These are phyloP conservation scores for Cyphellophora europaea DNA, from an alignment of 2,329 filamentous ascomycete species.

Conservation along the genomic window DNA sequence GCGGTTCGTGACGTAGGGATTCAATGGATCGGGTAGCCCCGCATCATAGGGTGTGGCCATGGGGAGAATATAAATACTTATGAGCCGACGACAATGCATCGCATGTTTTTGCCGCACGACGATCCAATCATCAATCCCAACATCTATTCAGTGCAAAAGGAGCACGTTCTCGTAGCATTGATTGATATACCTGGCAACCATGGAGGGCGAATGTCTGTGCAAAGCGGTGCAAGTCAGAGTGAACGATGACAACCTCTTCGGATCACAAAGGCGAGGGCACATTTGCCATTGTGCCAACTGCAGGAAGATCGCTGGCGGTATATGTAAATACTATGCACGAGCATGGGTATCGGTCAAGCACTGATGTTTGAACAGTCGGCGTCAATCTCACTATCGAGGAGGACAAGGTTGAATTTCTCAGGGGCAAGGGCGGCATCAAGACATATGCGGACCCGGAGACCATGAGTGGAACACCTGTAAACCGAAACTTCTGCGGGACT, in stretches of 20 bases:
- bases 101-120: too few species aligned
- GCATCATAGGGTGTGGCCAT: too few species aligned
- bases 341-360: background rate
- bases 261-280: slow-evolving; percentile 32
- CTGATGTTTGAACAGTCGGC: slow-evolving; percentile 11
- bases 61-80: too few species aligned
- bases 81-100: too few species aligned
- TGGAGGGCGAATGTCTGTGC: slow-evolving; percentile 17
- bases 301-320: slow-evolving; percentile 38
- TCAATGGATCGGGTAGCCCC: too few species aligned
- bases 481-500: slow-evolving; percentile 35
- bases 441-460: slow-evolving; percentile 35
- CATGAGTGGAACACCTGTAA: slow-evolving; percentile 36
- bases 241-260: slow-evolving; percentile 38
- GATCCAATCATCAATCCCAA: too few species aligned
- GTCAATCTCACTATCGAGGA: slow-evolving; percentile 23
- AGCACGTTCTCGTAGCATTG: too few species aligned
- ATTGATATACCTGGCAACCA: too few species aligned
- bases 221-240: slow-evolving; percentile 38
- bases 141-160: too few species aligned
- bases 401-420: slow-evolving; percentile 35
- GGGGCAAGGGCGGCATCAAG: slow-evolving; percentile 36
- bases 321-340: slow-evolving; percentile 5
- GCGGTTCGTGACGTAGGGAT: too few species aligned
- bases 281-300: slow-evolving; percentile 45